Conservation (phyloP, 352 stramenopile species). For the Phytophthora kernoviae region DNA sequence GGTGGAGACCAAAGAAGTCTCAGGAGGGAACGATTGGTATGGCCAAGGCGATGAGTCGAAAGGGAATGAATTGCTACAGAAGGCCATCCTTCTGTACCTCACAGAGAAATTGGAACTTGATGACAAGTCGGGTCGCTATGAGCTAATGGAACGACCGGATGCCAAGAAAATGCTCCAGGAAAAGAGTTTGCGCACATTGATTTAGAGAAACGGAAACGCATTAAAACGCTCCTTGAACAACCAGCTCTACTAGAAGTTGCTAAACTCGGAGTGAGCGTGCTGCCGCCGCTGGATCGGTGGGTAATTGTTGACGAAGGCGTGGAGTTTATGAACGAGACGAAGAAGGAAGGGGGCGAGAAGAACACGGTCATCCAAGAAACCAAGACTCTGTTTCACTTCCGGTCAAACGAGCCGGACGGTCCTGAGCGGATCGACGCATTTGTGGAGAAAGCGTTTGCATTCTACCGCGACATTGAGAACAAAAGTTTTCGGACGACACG, state of each 20-base stretch:
- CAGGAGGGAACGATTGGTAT: slow-evolving; percentile 28
- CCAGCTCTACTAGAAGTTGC: slow-evolving; percentile 26
- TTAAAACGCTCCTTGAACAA: slow-evolving; percentile 12
- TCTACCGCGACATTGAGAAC: slow-evolving; percentile 40
- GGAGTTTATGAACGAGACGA: slow-evolving; percentile 46
- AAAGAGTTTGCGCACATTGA: slow-evolving; percentile 17
- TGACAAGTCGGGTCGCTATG: slow-evolving; percentile 42
- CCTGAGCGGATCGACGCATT: slow-evolving; percentile 43
- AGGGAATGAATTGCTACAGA: slow-evolving; percentile 52
- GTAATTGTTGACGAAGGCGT: slow-evolving; percentile 42
- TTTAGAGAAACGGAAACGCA: slow-evolving; percentile 25
- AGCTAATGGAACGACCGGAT: slow-evolving; percentile 39
- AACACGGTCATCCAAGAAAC: slow-evolving; percentile 22
- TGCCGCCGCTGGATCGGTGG: slow-evolving; percentile 44
- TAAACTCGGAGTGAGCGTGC: slow-evolving; percentile 40
- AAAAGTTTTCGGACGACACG: slow-evolving; percentile 47
- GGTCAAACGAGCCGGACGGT: slow-evolving; percentile 22
- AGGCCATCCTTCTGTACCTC: slow-evolving; percentile 51
- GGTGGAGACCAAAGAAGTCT: slow-evolving; percentile 38
- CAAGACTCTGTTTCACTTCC: slow-evolving; percentile 31
- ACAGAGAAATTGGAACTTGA: slow-evolving; percentile 38
- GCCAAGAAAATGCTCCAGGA: slow-evolving; percentile 14
- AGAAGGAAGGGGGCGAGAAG: slow-evolving; percentile 27
- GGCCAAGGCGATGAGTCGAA: slow-evolving; percentile 33
- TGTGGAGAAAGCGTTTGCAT: slow-evolving; percentile 37